Evolutionary conservation across 148 eudicot genomes (phyloP).

Genomic region (Vaccinium vitisidaea): DNA sequence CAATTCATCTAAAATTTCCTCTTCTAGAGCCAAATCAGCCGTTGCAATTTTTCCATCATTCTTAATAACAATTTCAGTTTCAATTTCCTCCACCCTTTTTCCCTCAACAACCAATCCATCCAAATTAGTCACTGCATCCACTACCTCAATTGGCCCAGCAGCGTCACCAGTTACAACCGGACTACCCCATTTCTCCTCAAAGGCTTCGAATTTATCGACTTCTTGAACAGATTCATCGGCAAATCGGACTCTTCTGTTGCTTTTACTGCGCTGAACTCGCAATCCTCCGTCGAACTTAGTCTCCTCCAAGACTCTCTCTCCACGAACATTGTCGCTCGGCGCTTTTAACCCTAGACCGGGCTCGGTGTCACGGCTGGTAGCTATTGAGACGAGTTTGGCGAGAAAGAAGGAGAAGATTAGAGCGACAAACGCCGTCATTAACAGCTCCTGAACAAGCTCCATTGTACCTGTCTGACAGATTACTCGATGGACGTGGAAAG

Average conservation of each 20-base stretch:
- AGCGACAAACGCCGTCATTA: conserved; percentile 32
- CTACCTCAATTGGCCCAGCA: background rate
- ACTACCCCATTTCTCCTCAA: background rate
- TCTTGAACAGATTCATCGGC: conserved; percentile 24
- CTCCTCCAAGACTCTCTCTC: conserved; percentile 11
- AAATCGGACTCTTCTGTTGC: conserved; percentile 37
- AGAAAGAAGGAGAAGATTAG: conserved; percentile 32
- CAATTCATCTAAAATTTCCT: too few relatives aligned
- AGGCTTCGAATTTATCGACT: conserved; percentile 12
- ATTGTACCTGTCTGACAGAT: conserved; percentile 11
- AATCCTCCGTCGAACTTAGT: conserved; percentile 21
- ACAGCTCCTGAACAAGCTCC: conserved; percentile 37
- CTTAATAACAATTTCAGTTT: too few relatives aligned
- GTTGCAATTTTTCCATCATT: too few relatives aligned
- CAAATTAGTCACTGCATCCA: background rate
- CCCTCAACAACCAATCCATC: background rate
- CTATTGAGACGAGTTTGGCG: conserved; percentile 33
- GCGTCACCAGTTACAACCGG: background rate
- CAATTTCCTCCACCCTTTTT: too few relatives aligned
- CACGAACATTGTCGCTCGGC: conserved; percentile 11
- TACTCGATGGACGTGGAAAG: background rate
- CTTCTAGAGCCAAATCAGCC: too few relatives aligned
- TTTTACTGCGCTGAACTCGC: conserved; percentile 21
- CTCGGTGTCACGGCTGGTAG: conserved; percentile 5
- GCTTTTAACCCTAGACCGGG: background rate